phyloP scores from a whole-genome alignment of 1,284 basidiomycete species.

The Xerocomus amazonicus region DNA sequence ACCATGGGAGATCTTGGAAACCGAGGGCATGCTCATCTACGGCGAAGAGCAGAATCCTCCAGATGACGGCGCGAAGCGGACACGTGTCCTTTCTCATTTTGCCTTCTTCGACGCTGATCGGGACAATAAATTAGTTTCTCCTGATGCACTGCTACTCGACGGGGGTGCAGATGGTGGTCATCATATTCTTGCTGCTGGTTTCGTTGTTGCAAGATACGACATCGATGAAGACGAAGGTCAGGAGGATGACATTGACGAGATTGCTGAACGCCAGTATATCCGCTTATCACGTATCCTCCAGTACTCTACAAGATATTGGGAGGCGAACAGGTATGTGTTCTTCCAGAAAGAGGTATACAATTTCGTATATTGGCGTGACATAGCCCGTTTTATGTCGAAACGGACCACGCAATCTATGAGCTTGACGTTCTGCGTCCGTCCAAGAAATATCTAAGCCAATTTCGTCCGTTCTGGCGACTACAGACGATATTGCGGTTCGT shows the following conservation, averaged over 20 bases:
- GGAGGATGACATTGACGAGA: slow-evolving; percentile 37
- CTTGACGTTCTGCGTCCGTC: slow-evolving; percentile 41
- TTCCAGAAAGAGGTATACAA: not conserved
- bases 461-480: slow-evolving; percentile 46
- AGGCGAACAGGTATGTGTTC: slow-evolving; percentile 36
- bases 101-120: slow-evolving; percentile 37
- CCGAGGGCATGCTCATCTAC: slow-evolving; percentile 28
- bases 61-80: slow-evolving; percentile 30
- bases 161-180: slow-evolving; percentile 14
- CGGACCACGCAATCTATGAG: slow-evolving; percentile 57
- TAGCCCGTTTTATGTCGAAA: slow-evolving; percentile 62
- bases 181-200: slow-evolving; percentile 37
- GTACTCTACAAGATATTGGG: slow-evolving; percentile 37
- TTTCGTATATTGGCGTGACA: not conserved
- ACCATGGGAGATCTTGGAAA: slow-evolving; percentile 33
- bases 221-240: slow-evolving; percentile 44
- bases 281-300: slow-evolving; percentile 34
- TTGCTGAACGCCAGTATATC: slow-evolving; percentile 32
- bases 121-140: slow-evolving; percentile 28
- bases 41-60: slow-evolving; percentile 32
- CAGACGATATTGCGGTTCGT: slow-evolving; percentile 49
- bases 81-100: slow-evolving; percentile 40
- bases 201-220: slow-evolving; percentile 32
- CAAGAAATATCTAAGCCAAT: slow-evolving; percentile 42
- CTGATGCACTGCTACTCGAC: slow-evolving; percentile 24